phyloP scores from a whole-genome alignment of 352 stramenopile genomes.

The Phytophthora tentaculata region DNA sequence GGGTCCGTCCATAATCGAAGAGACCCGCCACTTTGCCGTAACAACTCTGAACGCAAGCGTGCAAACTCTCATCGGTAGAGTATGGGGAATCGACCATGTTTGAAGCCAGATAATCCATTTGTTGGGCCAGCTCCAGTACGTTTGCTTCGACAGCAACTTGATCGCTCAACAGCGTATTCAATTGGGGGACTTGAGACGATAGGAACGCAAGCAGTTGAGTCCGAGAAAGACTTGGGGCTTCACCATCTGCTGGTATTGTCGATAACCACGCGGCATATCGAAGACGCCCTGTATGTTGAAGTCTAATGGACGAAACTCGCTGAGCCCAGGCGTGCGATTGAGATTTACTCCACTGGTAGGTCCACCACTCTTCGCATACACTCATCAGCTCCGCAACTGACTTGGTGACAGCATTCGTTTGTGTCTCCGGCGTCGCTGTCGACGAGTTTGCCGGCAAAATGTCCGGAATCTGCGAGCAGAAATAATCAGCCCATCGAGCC shows the following conservation, averaged over 20 bases:
- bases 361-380: constrained; percentile 29
- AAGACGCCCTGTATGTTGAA: constrained; percentile 38
- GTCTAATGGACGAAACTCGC: constrained; percentile 19
- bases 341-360: constrained; percentile 19
- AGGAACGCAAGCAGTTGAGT: constrained; percentile 47
- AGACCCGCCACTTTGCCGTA: constrained; percentile 43
- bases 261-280: constrained; percentile 52
- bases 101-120: constrained; percentile 57
- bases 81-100: constrained; percentile 25
- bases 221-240: constrained; percentile 26
- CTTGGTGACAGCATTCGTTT: constrained; percentile 18
- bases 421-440: constrained; percentile 14
- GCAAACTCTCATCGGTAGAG: constrained; percentile 27
- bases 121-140: constrained; percentile 55
- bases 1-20: constrained; percentile 45
- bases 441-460: constrained; percentile 33
- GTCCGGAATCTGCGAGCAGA: constrained; percentile 36
- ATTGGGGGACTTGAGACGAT: constrained; percentile 42
- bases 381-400: constrained; percentile 25
- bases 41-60: constrained; percentile 42
- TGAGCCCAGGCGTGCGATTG: constrained; percentile 21
- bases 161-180: constrained; percentile 48
- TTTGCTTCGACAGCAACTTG: constrained; percentile 39
- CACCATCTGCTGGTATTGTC: not conserved
- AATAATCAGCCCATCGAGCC: constrained; percentile 38